Evolutionary conservation across 1,139 yeast species (phyloP).

Genomic region (Yamadazyma siamensis): DNA sequence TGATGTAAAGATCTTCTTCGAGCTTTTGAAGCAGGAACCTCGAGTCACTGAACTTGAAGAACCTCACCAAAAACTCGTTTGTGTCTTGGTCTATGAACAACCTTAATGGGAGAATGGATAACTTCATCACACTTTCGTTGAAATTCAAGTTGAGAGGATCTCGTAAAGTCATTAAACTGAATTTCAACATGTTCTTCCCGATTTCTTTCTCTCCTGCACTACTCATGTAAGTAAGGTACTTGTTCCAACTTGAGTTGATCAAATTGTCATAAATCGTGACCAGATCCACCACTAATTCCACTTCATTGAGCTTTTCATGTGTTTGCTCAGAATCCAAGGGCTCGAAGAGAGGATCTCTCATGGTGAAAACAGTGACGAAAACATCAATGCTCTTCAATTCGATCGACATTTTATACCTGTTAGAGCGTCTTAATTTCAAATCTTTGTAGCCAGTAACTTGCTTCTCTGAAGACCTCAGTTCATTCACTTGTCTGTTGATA

Average conservation of each 20-base stretch:
- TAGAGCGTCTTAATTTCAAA: constrained; percentile 63
- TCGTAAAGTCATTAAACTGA: constrained; percentile 56
- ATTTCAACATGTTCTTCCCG: constrained; percentile 61
- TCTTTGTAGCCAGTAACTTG: constrained; percentile 25
- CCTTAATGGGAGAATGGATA: constrained; percentile 67
- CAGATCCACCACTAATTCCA: constrained; percentile 24
- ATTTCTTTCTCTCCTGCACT: constrained; percentile 68
- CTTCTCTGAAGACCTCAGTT: constrained; percentile 14
- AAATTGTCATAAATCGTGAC: constrained; percentile 57
- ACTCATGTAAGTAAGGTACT: constrained; percentile 68
- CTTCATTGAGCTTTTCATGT: constrained; percentile 47
- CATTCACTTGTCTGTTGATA: constrained; percentile 47
- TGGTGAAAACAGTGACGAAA: constrained; percentile 41
- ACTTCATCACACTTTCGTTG: constrained; percentile 60
- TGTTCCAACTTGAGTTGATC: constrained; percentile 89
- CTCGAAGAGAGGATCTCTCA: constrained; percentile 45
- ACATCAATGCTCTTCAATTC: constrained; percentile 54
- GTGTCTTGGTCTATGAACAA: constrained; percentile 93
- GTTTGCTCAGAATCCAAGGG: constrained; percentile 11
- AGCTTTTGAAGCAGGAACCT: constrained; percentile 56
- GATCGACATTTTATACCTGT: constrained; percentile 55
- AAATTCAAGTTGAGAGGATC: constrained; percentile 54
- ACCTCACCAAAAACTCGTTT: constrained; percentile 74
- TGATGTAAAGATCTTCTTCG: constrained; percentile 64
- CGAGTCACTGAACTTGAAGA: constrained; percentile 74